Conservation (phyloP, 495 filamentous ascomycete genomes). For the Aspergillus baeticus region DNA sequence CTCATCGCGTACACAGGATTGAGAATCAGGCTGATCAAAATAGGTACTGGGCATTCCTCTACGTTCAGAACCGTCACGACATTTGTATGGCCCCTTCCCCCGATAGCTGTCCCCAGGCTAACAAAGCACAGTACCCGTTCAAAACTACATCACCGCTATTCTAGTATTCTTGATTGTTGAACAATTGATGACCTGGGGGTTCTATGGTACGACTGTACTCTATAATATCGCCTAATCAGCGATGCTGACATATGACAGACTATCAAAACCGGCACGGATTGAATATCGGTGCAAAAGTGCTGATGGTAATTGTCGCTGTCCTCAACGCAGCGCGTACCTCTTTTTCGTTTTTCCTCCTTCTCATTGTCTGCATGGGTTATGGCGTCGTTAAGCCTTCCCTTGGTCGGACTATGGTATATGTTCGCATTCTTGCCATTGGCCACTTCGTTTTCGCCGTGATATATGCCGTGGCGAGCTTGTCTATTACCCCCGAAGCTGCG, state of each 20-base stretch:
- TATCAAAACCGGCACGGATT: conserved; percentile 87
- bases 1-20: background rate
- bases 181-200: conserved; percentile 98
- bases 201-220: conserved; percentile 57
- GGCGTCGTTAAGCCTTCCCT: conserved; percentile 96
- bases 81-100: conserved; percentile 59
- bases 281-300: conserved; percentile 72
- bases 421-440: conserved; percentile 82
- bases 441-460: conserved; percentile 96
- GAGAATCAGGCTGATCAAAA: conserved; percentile 21
- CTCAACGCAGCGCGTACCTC: conserved; percentile 93
- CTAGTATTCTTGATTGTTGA: conserved; percentile 91
- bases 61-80: conserved; percentile 89
- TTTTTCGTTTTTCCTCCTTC: conserved; percentile 96
- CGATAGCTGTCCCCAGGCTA: conserved; percentile 24
- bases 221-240: background rate
- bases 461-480: conserved; percentile 85
- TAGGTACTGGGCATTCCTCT: conserved; percentile 90
- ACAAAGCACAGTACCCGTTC: conserved; percentile 73
- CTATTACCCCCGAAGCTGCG: conserved; percentile 70
- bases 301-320: conserved; percentile 86
- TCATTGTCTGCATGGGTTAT: conserved; percentile 99
- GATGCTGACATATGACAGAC: conserved; percentile 49
- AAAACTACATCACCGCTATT: conserved; percentile 99
- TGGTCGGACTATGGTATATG: conserved; percentile 90